Percentiles rank a stretch among this genome's conserved stretches.
These are phyloP conservation scores for Ceratocystis albifundus DNA, from an alignment of 2,329 filamentous ascomycete genomes.

Conservation along the genomic window DNA sequence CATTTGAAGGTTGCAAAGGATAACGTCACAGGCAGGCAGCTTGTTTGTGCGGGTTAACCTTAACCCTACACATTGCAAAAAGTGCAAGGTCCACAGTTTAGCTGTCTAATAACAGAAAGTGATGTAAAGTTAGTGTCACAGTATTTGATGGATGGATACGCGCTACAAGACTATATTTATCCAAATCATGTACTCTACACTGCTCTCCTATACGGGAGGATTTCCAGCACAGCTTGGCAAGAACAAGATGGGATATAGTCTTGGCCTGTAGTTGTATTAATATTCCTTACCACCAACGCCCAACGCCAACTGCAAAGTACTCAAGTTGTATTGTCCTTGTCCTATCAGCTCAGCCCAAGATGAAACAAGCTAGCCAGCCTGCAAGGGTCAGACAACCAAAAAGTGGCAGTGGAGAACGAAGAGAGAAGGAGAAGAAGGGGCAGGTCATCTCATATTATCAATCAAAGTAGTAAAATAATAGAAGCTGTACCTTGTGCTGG, in stretches of 20 bases:
- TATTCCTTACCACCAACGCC: background rate
- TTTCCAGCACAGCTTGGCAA: background rate
- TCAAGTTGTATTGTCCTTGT: background rate
- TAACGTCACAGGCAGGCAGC: background rate
- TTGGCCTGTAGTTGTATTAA: background rate
- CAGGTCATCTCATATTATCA: background rate
- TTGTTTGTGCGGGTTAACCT: too few species aligned
- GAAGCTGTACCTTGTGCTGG: background rate
- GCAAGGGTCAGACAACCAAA: background rate
- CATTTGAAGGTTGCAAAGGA: background rate
- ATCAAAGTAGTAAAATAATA: background rate
- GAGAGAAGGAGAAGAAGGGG: background rate
- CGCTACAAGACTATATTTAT: background rate
- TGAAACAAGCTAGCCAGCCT: slow-evolving; percentile 6
- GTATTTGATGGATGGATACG: background rate
- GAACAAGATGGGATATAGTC: background rate
- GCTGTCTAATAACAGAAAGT: too few species aligned
- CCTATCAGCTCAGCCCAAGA: slow-evolving; percentile 2
- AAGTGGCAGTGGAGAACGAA: background rate
- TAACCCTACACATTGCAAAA: too few species aligned
- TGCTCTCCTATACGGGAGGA: background rate
- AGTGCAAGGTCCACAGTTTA: too few species aligned
- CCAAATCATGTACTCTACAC: background rate
- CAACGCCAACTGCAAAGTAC: background rate
- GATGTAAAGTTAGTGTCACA: background rate